These are phyloP conservation scores for Candida freyschussii DNA, from an alignment of 1,139 yeast genomes.

Conservation along the genomic window DNA sequence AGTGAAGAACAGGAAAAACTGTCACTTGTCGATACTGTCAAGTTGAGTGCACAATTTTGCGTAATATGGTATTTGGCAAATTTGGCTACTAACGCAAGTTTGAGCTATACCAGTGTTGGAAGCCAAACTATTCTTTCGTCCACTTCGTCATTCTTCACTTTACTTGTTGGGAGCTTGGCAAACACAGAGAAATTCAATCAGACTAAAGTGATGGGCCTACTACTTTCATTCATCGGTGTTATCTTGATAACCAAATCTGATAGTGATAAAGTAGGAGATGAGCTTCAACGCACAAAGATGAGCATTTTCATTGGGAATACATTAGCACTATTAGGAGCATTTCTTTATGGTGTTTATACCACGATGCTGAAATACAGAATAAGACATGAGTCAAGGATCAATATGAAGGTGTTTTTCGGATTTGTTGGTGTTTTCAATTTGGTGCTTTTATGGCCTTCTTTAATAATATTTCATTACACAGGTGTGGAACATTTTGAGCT, in stretches of 20 bases:
- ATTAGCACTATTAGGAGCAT: conserved; percentile 77
- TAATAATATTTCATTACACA: conserved; percentile 55
- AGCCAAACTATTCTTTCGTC: conserved; percentile 90
- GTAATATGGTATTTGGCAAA: conserved; percentile 88
- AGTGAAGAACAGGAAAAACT: conserved; percentile 31
- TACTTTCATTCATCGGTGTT: conserved; percentile 75
- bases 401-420: conserved; percentile 87
- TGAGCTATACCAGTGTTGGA: conserved; percentile 85
- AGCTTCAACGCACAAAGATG: conserved; percentile 29
- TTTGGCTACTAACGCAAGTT: conserved; percentile 79
- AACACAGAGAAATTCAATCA: conserved; percentile 64
- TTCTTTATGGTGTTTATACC: conserved; percentile 88
- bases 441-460: conserved; percentile 76
- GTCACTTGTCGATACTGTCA: conserved; percentile 43
- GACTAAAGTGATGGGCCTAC: conserved; percentile 62
- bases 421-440: conserved; percentile 86
- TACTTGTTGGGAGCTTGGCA: conserved; percentile 71
- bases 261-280: conserved; percentile 29
- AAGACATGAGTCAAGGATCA: conserved; percentile 64
- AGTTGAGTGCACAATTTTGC: conserved; percentile 74
- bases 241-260: conserved; percentile 67
- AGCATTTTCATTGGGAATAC: conserved; percentile 66
- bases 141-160: conserved; percentile 88
- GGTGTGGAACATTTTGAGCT: conserved; percentile 67
- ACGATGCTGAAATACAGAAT: conserved; percentile 73